Evolutionary conservation across 805 yeast genomes (phyloP).

Genomic region (Candida khao-thaluensis): DNA sequence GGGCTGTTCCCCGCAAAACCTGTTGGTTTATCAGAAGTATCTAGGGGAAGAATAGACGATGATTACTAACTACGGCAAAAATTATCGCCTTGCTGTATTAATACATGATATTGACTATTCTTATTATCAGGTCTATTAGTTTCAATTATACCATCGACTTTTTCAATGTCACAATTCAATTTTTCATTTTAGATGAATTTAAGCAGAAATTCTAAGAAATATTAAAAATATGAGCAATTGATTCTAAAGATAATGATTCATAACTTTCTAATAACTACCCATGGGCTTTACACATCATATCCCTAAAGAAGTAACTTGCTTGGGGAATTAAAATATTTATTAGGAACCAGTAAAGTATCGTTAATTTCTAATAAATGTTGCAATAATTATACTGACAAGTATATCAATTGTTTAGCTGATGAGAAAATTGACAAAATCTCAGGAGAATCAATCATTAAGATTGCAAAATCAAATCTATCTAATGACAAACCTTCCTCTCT

Average conservation of each 20-base stretch:
- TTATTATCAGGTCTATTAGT: slow-evolving; percentile 96
- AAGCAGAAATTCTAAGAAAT: slow-evolving; percentile 83
- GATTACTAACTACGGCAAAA: too few relatives aligned
- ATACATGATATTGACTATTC: slow-evolving; percentile 84
- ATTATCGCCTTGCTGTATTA: slow-evolving; percentile 90
- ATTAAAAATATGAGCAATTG: slow-evolving; percentile 93
- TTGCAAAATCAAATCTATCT: slow-evolving; percentile 79
- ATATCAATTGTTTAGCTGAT: slow-evolving; percentile 65
- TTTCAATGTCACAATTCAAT: slow-evolving; percentile 91
- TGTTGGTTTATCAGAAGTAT: too few relatives aligned
- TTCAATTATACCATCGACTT: slow-evolving; percentile 91
- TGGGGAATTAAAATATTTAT: slow-evolving; percentile 71
- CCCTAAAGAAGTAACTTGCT: slow-evolving; percentile 81
- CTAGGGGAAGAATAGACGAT: too few relatives aligned
- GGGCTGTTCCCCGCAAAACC: too few relatives aligned
- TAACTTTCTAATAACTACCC: slow-evolving; percentile 92
- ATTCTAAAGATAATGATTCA: slow-evolving; percentile 81
- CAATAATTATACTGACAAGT: slow-evolving; percentile 87
- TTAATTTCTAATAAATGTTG: slow-evolving; percentile 73
- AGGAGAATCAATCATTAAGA: slow-evolving; percentile 87
- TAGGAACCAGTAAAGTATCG: slow-evolving; percentile 62
- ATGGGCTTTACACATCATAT: slow-evolving; percentile 92
- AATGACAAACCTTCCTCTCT: slow-evolving; percentile 83
- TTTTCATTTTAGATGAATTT: slow-evolving; percentile 91
- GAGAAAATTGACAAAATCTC: slow-evolving; percentile 82